A percentile compares a stretch with the other conserved stretches of the same genome.
Conservation (phyloP, 495 filamentous ascomycete species). For the Penicillium flavigenum region DNA sequence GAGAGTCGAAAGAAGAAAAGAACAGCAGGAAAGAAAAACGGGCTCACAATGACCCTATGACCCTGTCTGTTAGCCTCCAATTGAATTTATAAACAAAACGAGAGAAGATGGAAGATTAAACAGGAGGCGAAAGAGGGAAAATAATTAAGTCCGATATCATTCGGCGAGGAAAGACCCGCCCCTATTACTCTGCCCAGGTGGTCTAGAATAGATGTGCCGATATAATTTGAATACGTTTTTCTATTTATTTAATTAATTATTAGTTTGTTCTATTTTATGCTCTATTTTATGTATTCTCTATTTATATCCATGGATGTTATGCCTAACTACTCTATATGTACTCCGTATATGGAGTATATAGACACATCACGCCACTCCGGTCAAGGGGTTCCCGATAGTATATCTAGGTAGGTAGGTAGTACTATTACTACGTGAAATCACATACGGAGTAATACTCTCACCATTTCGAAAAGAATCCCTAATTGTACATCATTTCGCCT, state of each 20-base stretch:
- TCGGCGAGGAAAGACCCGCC: conserved; percentile 27
- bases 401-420: too few species aligned
- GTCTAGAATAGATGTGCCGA: conserved; percentile 1
- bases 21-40: conserved; percentile 6
- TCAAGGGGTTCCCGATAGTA: conserved; percentile 8
- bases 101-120: conserved; percentile 14
- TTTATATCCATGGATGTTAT: not conserved
- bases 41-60: not conserved
- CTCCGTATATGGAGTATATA: not conserved
- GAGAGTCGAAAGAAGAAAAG: conserved; percentile 2
- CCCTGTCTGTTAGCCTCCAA: not conserved
- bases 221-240: not conserved
- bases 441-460: too few species aligned
- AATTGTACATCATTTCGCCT: not conserved
- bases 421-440: too few species aligned
- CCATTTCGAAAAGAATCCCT: too few species aligned
- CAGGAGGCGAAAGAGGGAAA: conserved; percentile 16
- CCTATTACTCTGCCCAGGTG: not conserved
- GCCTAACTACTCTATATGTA: not conserved
- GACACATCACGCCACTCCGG: conserved; percentile 24
- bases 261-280: not conserved
- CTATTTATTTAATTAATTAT: not conserved
- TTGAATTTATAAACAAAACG: not conserved
- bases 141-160: conserved; percentile 32
- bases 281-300: not conserved